A percentile compares a stretch with the other conserved stretches of the same genome.
These are phyloP conservation scores for Sporothrix globosa DNA, from an alignment of 2,329 filamentous ascomycete species.

Conservation along the genomic window DNA sequence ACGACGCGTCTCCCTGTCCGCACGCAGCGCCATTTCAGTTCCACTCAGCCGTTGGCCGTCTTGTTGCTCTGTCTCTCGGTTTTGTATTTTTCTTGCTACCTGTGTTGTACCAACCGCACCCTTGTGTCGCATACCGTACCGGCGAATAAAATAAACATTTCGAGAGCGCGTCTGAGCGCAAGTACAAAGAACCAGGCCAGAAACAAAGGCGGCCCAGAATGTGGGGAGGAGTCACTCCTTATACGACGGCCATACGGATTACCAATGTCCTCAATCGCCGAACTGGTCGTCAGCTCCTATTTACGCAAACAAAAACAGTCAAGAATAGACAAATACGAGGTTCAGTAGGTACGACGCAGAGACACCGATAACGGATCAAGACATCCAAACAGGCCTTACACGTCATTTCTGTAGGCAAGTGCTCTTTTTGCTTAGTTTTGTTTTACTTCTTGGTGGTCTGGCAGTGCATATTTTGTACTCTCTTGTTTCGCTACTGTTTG, in stretches of 20 bases:
- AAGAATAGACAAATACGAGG: conserved; percentile 19
- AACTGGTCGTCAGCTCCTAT: not conserved
- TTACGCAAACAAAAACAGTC: not conserved
- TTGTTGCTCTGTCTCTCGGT: not conserved
- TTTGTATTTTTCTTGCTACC: not conserved
- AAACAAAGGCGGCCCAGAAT: not conserved
- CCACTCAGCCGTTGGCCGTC: conserved; percentile 5
- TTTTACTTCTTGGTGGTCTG: not conserved
- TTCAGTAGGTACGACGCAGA: not conserved
- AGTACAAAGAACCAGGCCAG: not conserved
- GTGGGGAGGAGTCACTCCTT: not conserved
- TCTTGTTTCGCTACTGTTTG: not conserved
- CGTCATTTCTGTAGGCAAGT: not conserved
- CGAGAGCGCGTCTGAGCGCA: not conserved
- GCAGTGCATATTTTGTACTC: not conserved
- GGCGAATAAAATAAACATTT: conserved; percentile 21
- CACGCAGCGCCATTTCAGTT: conserved; percentile 5
- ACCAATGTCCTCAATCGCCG: too few relatives aligned
- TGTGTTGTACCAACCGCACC: not conserved
- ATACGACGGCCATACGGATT: too few relatives aligned
- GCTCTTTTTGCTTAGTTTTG: not conserved
- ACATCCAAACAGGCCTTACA: not conserved
- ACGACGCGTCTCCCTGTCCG: conserved; percentile 21
- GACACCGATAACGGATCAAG: not conserved
- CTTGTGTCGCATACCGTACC: conserved; percentile 8